A percentile compares a stretch with the other conserved stretches of the same genome.
These are phyloP conservation scores for Citrullus mucosospermus DNA, from an alignment of 306 rosid genomes.

Conservation along the genomic window DNA sequence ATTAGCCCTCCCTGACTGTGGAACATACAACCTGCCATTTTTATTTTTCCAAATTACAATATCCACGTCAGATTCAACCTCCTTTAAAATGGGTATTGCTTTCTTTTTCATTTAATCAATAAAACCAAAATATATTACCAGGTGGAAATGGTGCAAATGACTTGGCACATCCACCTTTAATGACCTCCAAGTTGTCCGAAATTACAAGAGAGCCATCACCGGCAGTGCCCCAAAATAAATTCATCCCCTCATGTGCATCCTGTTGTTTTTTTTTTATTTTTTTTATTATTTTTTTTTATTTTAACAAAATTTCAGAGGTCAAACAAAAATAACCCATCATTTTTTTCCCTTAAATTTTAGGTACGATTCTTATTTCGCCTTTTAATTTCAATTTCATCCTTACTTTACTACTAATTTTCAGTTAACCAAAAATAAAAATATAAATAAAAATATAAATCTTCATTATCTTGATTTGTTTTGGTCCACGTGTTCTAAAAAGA, in stretches of 20 bases:
- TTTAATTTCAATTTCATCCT: too few relatives aligned
- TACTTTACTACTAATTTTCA: too few relatives aligned
- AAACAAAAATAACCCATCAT: not conserved
- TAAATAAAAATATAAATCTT: too few relatives aligned
- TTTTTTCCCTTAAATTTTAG: not conserved
- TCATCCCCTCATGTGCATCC: conserved; percentile 60
- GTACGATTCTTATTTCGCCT: too few relatives aligned
- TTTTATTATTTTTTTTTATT: not conserved
- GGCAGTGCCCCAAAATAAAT: conserved; percentile 72
- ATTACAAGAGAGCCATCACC: conserved; percentile 71
- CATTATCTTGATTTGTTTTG: too few relatives aligned
- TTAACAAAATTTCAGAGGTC: not conserved
- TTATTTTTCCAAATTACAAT: not conserved
- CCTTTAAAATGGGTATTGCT: not conserved
- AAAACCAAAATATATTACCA: conserved; percentile 27
- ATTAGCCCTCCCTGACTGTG: conserved; percentile 64
- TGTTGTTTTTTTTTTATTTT: not conserved
- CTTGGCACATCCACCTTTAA: conserved; percentile 79
- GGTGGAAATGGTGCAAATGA: conserved; percentile 88
- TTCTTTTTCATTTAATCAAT: too few relatives aligned
- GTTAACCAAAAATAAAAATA: too few relatives aligned
- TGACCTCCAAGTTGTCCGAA: conserved; percentile 52
- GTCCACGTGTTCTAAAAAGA: too few relatives aligned
- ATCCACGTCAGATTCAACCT: not conserved
- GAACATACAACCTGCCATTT: conserved; percentile 73